These are phyloP conservation scores for Epicoccum sorghinum DNA, from an alignment of 2,329 filamentous ascomycete species.

Conservation along the genomic window DNA sequence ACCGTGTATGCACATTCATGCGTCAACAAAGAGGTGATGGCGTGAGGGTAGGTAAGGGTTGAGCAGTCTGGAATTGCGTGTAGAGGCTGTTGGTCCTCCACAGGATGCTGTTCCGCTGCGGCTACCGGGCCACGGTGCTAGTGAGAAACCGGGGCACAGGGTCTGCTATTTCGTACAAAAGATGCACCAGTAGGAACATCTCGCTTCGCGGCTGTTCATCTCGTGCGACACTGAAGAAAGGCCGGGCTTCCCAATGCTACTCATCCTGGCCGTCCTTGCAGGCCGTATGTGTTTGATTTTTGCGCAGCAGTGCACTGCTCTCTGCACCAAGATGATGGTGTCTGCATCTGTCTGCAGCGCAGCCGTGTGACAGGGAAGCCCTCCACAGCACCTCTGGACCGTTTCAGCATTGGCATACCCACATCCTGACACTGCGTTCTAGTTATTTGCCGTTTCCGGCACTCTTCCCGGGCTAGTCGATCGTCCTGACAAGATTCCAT, in stretches of 20 bases:
- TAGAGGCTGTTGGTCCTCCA: background rate
- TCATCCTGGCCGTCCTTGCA: conserved; percentile 17
- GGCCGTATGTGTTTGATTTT: conserved; percentile 3
- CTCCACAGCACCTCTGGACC: conserved; percentile 2
- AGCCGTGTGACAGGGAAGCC: conserved; percentile 9
- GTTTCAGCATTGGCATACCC: conserved; percentile 8
- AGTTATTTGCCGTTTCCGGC: conserved; percentile 14
- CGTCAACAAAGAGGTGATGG: background rate
- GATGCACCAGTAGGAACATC: conserved; percentile 8
- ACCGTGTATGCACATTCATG: conserved; percentile 8
- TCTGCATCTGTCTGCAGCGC: conserved; percentile 2
- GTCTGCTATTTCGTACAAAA: conserved; percentile 9
- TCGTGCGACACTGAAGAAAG: conserved; percentile 11
- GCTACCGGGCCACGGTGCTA: conserved; percentile 8
- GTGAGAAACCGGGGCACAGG: conserved; percentile 10
- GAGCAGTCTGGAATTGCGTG: background rate
- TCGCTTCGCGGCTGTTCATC: conserved; percentile 16
- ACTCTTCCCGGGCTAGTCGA: conserved; percentile 11
- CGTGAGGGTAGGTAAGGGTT: conserved; percentile 5
- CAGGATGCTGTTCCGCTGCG: conserved; percentile 12
- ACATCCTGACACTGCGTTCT: conserved; percentile 15
- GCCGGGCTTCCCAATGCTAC: conserved; percentile 6
- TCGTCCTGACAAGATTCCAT: conserved; percentile 28
- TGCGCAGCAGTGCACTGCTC: background rate
- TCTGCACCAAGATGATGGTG: background rate